Percentiles rank a stretch among this genome's conserved stretches.
Evolutionary conservation across 371 early-diverging fungal genomes (phyloP).

Genomic region (Apophysomyces ossiformis): DNA sequence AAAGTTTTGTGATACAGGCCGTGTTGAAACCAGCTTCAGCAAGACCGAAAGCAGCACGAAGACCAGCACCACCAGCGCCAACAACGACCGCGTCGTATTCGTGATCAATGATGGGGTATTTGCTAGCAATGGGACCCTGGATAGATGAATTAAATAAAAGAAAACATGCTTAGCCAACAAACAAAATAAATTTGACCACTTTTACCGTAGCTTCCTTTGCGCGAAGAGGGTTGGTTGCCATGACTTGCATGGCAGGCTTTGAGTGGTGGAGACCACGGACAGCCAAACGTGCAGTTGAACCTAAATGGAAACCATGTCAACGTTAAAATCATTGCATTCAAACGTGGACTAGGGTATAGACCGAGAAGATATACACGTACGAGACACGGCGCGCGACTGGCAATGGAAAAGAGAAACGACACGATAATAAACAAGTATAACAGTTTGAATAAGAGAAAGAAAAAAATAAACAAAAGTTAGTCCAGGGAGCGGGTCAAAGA

Average conservation of each 20-base stretch:
- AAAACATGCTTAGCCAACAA: constrained; percentile 10
- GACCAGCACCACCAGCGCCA: constrained; percentile 99
- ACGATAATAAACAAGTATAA: too few species aligned
- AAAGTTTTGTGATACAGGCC: constrained; percentile 98
- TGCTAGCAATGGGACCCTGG: constrained; percentile 64
- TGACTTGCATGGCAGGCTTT: constrained; percentile 69
- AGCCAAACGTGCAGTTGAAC: constrained; percentile 16
- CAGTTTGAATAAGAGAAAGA: not conserved
- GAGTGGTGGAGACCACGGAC: constrained; percentile 66
- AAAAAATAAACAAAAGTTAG: constrained; percentile 7
- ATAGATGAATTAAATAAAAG: constrained; percentile 17
- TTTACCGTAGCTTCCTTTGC: constrained; percentile 72
- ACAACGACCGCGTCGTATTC: constrained; percentile 97
- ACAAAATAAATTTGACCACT: not conserved
- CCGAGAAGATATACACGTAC: not conserved
- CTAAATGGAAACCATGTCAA: not conserved
- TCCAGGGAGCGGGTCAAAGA: not conserved
- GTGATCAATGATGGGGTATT: constrained; percentile 97
- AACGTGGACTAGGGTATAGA: not conserved
- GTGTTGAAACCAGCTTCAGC: constrained; percentile 97
- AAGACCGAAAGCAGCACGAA: constrained; percentile 97
- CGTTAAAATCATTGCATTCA: too few species aligned
- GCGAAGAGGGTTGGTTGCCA: constrained; percentile 73
- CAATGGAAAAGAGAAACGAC: too few species aligned
- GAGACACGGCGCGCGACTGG: constrained; percentile 5